A percentile compares a stretch with the other conserved stretches of the same genome.
Evolutionary conservation across 805 yeast genomes (phyloP).

Genomic region (Pichia cephalocereana): DNA sequence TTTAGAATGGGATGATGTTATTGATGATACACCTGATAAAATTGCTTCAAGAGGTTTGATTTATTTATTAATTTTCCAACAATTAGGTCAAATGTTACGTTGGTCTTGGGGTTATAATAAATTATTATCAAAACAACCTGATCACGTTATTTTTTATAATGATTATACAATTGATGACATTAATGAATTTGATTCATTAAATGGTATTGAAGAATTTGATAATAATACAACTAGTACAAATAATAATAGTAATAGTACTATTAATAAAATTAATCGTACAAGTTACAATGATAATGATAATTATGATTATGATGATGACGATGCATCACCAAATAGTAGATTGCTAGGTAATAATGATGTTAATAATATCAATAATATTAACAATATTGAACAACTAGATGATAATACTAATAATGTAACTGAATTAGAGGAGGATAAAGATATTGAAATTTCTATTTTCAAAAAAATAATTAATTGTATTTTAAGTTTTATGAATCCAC

Average conservation of each 20-base stretch:
- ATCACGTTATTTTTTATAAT: slow-evolving; percentile 22
- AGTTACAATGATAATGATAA: background rate
- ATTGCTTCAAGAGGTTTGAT: slow-evolving; percentile 73
- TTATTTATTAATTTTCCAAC: slow-evolving; percentile 69
- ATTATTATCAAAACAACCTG: slow-evolving; percentile 44
- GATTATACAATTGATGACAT: background rate
- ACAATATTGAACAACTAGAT: background rate
- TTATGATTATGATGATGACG: background rate
- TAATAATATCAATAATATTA: background rate
- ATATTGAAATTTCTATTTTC: background rate
- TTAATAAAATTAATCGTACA: slow-evolving; percentile 4
- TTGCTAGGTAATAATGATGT: background rate
- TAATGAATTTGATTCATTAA: background rate
- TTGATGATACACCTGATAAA: slow-evolving; percentile 55
- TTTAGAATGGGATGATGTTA: slow-evolving; percentile 65
- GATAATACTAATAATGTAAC: background rate
- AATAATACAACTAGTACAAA: background rate
- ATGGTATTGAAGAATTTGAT: background rate
- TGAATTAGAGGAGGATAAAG: background rate
- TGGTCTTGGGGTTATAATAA: slow-evolving; percentile 87
- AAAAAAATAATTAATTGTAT: slow-evolving; percentile 8
- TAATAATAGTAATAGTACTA: background rate
- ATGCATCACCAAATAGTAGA: background rate
- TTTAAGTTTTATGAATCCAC: slow-evolving; percentile 56
- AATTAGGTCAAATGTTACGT: slow-evolving; percentile 70